Evolutionary conservation across 1,139 yeast genomes (phyloP).

Genomic region (Meyerozyma athensensis): DNA sequence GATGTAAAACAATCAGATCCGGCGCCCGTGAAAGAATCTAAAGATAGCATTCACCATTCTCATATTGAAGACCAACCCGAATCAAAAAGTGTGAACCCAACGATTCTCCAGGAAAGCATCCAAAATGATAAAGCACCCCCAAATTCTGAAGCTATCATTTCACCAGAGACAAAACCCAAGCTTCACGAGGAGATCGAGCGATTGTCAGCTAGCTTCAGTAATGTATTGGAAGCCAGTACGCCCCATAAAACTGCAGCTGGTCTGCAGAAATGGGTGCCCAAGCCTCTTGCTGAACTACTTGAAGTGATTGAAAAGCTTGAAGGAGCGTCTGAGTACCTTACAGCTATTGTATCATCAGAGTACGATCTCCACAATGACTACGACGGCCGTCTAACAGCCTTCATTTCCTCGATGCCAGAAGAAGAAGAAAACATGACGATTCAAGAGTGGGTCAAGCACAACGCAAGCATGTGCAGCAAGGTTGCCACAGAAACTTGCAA

Average conservation of each 20-base stretch:
- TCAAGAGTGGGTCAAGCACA: constrained; percentile 59
- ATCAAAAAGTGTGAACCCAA: not conserved
- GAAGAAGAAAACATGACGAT: constrained; percentile 67
- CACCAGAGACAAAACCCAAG: not conserved
- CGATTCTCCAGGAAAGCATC: too few relatives aligned
- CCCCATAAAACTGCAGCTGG: constrained; percentile 13
- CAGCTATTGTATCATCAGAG: constrained; percentile 19
- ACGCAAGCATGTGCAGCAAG: constrained; percentile 39
- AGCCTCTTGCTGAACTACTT: constrained; percentile 18
- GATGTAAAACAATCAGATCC: too few relatives aligned
- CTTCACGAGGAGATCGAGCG: not conserved
- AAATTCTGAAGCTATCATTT: too few relatives aligned
- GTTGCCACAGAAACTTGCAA: constrained; percentile 42
- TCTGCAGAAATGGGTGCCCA: constrained; percentile 16
- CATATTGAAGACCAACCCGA: too few relatives aligned
- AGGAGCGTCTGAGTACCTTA: constrained; percentile 31
- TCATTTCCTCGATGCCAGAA: constrained; percentile 65
- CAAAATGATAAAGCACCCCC: too few relatives aligned
- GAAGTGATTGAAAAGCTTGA: constrained; percentile 36
- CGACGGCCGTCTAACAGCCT: constrained; percentile 59
- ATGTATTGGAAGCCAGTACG: constrained; percentile 17
- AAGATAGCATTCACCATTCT: too few relatives aligned
- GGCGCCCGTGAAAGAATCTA: too few relatives aligned
- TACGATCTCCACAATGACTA: constrained; percentile 48
- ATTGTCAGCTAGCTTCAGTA: constrained; percentile 11